Conservation (phyloP, 148 eudicot species). For the Talinum fruticosum region DNA sequence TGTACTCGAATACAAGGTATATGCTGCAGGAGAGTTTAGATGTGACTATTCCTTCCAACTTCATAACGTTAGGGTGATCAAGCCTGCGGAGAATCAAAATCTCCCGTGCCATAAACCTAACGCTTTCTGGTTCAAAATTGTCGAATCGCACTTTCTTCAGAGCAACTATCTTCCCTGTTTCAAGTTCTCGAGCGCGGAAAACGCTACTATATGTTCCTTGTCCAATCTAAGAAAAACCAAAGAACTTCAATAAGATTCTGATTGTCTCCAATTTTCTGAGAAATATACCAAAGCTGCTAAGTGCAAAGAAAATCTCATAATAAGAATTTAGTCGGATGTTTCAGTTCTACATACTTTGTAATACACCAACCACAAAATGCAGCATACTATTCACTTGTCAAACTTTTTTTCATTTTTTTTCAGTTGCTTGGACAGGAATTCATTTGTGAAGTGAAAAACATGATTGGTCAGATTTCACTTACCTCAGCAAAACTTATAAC, state of each 20-base stretch:
- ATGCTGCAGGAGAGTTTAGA: constrained; percentile 80
- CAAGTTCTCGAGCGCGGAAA: constrained; percentile 71
- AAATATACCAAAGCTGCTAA: too few relatives aligned
- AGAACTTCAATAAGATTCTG: background rate
- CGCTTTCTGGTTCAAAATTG: constrained; percentile 89
- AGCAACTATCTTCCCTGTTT: constrained; percentile 77
- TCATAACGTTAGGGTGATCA: constrained; percentile 82
- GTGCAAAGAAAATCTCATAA: too few relatives aligned
- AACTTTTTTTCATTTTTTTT: too few relatives aligned
- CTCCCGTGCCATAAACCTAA: constrained; percentile 91
- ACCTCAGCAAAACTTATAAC: background rate
- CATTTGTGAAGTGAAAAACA: background rate
- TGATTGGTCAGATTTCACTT: background rate
- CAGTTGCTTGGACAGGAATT: background rate
- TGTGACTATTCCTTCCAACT: constrained; percentile 79
- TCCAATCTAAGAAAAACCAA: constrained; percentile 51
- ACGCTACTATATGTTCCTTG: constrained; percentile 93
- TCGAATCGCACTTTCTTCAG: constrained; percentile 90
- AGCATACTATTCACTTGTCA: background rate
- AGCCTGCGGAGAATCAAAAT: constrained; percentile 77
- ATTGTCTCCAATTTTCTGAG: too few relatives aligned
- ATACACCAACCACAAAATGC: background rate
- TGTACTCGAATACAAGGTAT: constrained; percentile 88
- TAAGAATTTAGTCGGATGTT: background rate
- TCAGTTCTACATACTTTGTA: background rate